Conservation (phyloP, 2,329 filamentous ascomycete genomes). For the Xenoacremonium recifei region DNA sequence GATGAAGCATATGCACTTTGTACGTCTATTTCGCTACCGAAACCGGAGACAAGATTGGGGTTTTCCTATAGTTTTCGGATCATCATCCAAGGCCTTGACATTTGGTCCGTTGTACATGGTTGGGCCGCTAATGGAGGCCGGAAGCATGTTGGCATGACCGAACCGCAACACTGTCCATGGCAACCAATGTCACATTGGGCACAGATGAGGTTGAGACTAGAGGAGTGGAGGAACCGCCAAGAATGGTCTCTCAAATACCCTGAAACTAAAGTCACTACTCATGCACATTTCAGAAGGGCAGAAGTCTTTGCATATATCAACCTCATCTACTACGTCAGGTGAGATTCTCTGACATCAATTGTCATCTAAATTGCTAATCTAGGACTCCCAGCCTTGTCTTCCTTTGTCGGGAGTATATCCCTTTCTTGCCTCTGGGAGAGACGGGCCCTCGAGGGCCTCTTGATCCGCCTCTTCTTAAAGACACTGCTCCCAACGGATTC, state of each 20-base stretch:
- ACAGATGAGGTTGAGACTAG: slow-evolving; percentile 25
- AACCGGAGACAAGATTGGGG: slow-evolving; percentile 12
- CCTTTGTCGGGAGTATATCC: slow-evolving; percentile 43
- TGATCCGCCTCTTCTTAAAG: slow-evolving; percentile 38
- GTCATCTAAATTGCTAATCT: neutral
- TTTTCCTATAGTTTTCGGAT: slow-evolving; percentile 27
- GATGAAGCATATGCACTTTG: neutral
- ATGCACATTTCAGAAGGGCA: slow-evolving; percentile 38
- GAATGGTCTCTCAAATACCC: slow-evolving; percentile 37
- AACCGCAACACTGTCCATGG: slow-evolving; percentile 40
- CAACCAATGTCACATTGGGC: slow-evolving; percentile 34
- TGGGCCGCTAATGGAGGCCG: slow-evolving; percentile 43
- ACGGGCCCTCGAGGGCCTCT: slow-evolving; percentile 36
- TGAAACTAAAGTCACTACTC: slow-evolving; percentile 33
- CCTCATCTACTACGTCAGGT: slow-evolving; percentile 43
- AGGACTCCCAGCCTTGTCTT: slow-evolving; percentile 35
- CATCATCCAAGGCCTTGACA: slow-evolving; percentile 41
- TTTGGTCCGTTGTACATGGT: slow-evolving; percentile 40
- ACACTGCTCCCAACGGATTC: slow-evolving; percentile 35
- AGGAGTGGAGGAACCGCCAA: slow-evolving; percentile 35
- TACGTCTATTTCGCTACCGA: slow-evolving; percentile 39
- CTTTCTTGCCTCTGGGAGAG: slow-evolving; percentile 38
- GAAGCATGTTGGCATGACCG: slow-evolving; percentile 37
- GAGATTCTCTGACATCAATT: neutral
- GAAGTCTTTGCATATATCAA: slow-evolving; percentile 44